Conservation (phyloP, 2,329 filamentous ascomycete species). For the Aspergillus tubingensis region DNA sequence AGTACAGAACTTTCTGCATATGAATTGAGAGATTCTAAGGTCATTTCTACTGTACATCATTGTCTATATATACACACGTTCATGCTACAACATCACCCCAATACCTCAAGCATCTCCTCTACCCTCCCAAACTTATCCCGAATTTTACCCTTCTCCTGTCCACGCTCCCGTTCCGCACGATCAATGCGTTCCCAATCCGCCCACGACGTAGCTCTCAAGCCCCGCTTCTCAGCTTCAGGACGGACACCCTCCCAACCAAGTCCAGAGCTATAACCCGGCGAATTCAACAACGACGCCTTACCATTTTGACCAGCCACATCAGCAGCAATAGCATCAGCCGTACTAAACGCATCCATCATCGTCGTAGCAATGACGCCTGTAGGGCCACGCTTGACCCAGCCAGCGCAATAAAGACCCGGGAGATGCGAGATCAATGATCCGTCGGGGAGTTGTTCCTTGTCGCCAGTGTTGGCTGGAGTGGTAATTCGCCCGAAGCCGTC, state of each 20-base stretch:
- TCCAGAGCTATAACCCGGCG: constrained; percentile 41
- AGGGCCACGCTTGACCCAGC: constrained; percentile 94
- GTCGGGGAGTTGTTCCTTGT: constrained; percentile 30
- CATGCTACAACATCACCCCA: constrained; percentile 20
- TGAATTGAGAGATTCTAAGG: background rate
- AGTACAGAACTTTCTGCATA: background rate
- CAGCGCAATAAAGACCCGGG: constrained; percentile 84
- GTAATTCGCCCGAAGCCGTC: constrained; percentile 76
- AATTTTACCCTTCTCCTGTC: constrained; percentile 69
- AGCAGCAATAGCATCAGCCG: constrained; percentile 77
- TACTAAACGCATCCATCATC: constrained; percentile 91
- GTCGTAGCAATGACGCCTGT: constrained; percentile 95
- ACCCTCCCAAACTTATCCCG: constrained; percentile 67
- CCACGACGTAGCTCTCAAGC: constrained; percentile 72
- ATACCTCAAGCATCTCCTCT: constrained; percentile 58
- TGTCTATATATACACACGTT: background rate
- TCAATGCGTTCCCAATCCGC: constrained; percentile 85
- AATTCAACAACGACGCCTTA: constrained; percentile 50
- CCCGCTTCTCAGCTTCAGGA: constrained; percentile 57
- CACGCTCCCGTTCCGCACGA: constrained; percentile 68
- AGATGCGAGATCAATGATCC: constrained; percentile 52
- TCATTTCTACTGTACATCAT: constrained; percentile 9
- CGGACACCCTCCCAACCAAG: constrained; percentile 78
- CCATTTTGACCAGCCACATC: constrained; percentile 62
- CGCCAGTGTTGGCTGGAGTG: constrained; percentile 31